phyloP scores from a whole-genome alignment of 306 rosid genomes.

The Luffa aegyptiaca region DNA sequence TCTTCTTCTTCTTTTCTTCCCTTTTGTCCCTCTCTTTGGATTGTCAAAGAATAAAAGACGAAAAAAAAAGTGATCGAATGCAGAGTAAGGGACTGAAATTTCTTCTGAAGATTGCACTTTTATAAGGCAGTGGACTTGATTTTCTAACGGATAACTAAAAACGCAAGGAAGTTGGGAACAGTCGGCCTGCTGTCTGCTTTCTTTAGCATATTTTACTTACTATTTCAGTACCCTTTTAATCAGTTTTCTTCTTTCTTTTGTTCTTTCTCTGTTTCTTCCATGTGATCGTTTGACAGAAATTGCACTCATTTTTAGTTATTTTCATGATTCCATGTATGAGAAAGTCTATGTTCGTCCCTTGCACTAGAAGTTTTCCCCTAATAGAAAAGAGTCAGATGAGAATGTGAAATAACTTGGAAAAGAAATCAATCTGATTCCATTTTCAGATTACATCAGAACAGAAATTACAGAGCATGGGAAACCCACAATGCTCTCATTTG shows the following conservation, averaged over 20 bases:
- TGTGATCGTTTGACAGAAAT: background rate
- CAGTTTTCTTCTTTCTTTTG: background rate
- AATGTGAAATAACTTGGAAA: background rate
- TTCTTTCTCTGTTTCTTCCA: background rate
- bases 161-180: background rate
- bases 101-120: background rate
- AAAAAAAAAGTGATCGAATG: background rate
- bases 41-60: background rate
- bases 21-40: background rate
- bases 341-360: background rate
- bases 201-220: background rate
- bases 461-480: slow-evolving; percentile 23
- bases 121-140: background rate
- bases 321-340: background rate
- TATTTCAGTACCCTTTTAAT: background rate
- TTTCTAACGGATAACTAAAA: background rate
- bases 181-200: background rate
- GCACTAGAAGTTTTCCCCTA: background rate
- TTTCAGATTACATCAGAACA: slow-evolving; percentile 8
- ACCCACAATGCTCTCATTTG: slow-evolving; percentile 21
- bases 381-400: background rate
- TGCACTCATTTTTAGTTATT: background rate
- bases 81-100: background rate
- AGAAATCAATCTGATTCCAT: background rate
- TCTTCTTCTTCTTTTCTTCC: background rate